Evolutionary conservation across 139 green algal species (phyloP), one percentile per base, ranked within the genome.

Genomic region (Raphidocelis subcapitata): DNA sequence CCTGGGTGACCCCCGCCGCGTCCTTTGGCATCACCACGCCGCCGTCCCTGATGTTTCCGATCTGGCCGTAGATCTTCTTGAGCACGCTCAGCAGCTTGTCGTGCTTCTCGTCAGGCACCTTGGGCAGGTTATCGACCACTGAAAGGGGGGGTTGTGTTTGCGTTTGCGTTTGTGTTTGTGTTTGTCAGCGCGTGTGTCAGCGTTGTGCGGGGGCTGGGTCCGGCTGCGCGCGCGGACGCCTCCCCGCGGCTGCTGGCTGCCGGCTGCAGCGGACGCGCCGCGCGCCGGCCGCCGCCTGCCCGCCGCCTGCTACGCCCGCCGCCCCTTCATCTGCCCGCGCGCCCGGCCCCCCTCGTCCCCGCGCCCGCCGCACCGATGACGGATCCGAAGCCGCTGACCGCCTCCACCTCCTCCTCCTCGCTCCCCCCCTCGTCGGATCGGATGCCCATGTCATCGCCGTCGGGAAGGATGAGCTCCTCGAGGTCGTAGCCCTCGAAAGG

Each of bases 91-190:
- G 76, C 49, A 99, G 90, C 87, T 99, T 99, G 0, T 97, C 95
- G 51, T 90, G 90, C 85, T 99, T 99, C 63, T 96, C 94, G 20
- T 84, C 72, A 5, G 81, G 72, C 23, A 98, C 92, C 47, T 91
- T 73, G 3, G 96, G 96, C 62, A 99, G 76, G 79, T 96, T 94
- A 71, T 97, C 92, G 28, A 99, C 92, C 23, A 98, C 94, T 97
- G 87, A n/a, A n/a, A n/a, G n/a, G n/a, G n/a, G n/a, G n/a, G 47
- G 47, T 15, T 56, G 47, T 15, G 47, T 56, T 56, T 56, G 15
- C 18, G 15, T 56, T 56, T 56, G n/a, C n/a, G n/a, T n/a, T n/a
- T n/a, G n/a, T n/a, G n/a, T n/a, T n/a, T n/a, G n/a, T n/a, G n/a
- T n/a, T 56, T 56, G n/a, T n/a, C n/a, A n/a, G n/a, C n/a, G n/a